phyloP scores from a whole-genome alignment of 73 alveolate species.

The Paramecium biaurelia region DNA sequence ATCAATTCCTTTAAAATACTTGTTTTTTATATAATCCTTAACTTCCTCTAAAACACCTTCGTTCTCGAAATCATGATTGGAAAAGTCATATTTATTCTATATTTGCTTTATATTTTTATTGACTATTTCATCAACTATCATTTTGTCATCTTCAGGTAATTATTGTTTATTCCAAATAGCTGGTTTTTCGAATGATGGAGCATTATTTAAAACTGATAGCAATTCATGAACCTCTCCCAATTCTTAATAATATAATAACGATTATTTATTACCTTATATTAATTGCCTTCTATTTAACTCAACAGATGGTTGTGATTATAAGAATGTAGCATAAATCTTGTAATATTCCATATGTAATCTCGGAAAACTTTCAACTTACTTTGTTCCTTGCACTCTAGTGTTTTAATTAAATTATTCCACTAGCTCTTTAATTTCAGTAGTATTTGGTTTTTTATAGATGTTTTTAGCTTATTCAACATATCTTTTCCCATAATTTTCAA shows the following conservation, averaged over 20 bases:
- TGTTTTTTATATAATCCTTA: not conserved
- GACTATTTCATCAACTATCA: not conserved
- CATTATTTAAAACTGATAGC: slow-evolving; percentile 25
- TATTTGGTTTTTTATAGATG: not conserved
- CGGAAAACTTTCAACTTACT: not conserved
- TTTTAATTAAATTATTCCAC: not conserved
- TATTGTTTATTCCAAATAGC: slow-evolving; percentile 1
- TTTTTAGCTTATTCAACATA: slow-evolving; percentile 5
- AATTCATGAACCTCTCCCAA: slow-evolving; percentile 36
- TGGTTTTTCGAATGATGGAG: slow-evolving; percentile 5
- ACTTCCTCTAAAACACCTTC: not conserved
- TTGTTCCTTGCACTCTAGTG: not conserved
- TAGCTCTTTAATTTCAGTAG: not conserved
- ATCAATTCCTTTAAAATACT: not conserved
- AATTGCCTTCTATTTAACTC: not conserved
- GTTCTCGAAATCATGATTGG: not conserved
- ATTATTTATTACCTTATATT: not conserved
- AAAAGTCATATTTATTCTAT: slow-evolving; percentile 29
- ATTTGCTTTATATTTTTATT: not conserved
- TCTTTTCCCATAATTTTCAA: not conserved
- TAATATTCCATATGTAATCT: slow-evolving; percentile 2
- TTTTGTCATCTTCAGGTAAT: not conserved
- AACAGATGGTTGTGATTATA: slow-evolving; percentile 9
- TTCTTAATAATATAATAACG: not conserved
- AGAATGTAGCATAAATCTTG: not conserved